Conservation (phyloP, 345 rosid genomes). For the Adansonia digitata region DNA sequence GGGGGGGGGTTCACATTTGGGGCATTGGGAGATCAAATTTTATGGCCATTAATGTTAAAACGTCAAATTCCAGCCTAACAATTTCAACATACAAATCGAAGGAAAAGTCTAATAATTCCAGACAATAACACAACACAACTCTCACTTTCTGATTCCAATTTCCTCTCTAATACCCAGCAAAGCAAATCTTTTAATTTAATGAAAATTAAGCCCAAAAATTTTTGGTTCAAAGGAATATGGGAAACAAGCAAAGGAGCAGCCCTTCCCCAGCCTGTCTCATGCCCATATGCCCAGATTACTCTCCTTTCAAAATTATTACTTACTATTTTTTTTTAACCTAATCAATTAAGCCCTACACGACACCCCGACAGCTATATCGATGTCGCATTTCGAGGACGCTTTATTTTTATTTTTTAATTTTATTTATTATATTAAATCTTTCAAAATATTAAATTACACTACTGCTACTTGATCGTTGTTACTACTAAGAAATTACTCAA, state of each 20-base stretch:
- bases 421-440: too few relatives aligned
- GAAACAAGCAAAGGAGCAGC: slow-evolving; percentile 16
- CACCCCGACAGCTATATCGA: slow-evolving; percentile 35
- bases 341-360: slow-evolving; percentile 20
- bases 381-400: slow-evolving; percentile 29
- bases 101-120: slow-evolving; percentile 19
- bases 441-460: neutral
- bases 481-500: neutral
- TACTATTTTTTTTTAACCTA: slow-evolving; percentile 7
- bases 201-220: slow-evolving; percentile 8
- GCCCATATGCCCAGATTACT: slow-evolving; percentile 26
- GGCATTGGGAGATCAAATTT: neutral
- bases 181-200: slow-evolving; percentile 6
- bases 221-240: slow-evolving; percentile 12
- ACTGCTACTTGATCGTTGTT: neutral
- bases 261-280: slow-evolving; percentile 26
- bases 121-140: slow-evolving; percentile 18
- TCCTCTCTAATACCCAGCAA: slow-evolving; percentile 8
- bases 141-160: slow-evolving; percentile 5
- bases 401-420: neutral
- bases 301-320: slow-evolving; percentile 26
- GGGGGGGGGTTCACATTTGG: too few relatives aligned
- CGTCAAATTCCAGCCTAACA: too few relatives aligned
- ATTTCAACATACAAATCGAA: neutral
- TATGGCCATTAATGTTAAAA: too few relatives aligned